Percentiles rank a stretch among this genome's conserved stretches.
Evolutionary conservation across 2,329 filamentous ascomycete species (phyloP).

Genomic region (Exophiala sp.): DNA sequence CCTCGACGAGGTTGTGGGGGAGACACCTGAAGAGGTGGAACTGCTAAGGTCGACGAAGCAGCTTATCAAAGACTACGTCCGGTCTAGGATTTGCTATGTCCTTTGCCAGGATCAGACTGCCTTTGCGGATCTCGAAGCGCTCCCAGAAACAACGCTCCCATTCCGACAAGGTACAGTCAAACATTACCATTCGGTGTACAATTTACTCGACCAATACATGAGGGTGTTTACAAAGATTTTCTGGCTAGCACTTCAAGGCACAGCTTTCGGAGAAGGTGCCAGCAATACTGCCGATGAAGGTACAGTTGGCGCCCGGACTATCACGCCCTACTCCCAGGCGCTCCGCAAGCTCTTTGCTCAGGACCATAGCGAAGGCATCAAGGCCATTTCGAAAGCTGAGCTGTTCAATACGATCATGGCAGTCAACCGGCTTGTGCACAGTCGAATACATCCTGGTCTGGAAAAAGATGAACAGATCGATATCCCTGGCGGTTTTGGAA

Average conservation of each 20-base stretch:
- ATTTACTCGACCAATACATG: constrained; percentile 12
- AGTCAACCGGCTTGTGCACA: constrained; percentile 5
- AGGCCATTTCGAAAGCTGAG: background rate
- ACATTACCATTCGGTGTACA: constrained; percentile 8
- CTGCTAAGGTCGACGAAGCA: constrained; percentile 26
- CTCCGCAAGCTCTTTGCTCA: constrained; percentile 4
- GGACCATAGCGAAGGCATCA: constrained; percentile 7
- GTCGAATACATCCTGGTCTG: background rate
- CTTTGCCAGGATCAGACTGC: constrained; percentile 17
- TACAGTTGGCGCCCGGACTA: background rate
- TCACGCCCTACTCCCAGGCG: background rate
- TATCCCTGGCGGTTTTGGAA: background rate
- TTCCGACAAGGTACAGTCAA: constrained; percentile 6
- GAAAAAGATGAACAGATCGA: background rate
- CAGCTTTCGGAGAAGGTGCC: constrained; percentile 5
- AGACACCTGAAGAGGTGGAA: constrained; percentile 15
- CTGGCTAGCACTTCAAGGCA: constrained; percentile 29
- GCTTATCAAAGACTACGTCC: constrained; percentile 33
- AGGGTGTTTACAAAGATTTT: constrained; percentile 31
- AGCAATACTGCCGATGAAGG: constrained; percentile 4
- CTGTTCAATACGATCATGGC: background rate
- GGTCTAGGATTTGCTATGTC: constrained; percentile 30
- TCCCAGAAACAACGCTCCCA: background rate
- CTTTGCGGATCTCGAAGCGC: constrained; percentile 6
- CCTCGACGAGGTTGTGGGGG: constrained; percentile 27